Evolutionary conservation across 2,329 filamentous ascomycete genomes (phyloP), one percentile per base, ranked within the genome.

Genomic region (Microsporum canis): DNA sequence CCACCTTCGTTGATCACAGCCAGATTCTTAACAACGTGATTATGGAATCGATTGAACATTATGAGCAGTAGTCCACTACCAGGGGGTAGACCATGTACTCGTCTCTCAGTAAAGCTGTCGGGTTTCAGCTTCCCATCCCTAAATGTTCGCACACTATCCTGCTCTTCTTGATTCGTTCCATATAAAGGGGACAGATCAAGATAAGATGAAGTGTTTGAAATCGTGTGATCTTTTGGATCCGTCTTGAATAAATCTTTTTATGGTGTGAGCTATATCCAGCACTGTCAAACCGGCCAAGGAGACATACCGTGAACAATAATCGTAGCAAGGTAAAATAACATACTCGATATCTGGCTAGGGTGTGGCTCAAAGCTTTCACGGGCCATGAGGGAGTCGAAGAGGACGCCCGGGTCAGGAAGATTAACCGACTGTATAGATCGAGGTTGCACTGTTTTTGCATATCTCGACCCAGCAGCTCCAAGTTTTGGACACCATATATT

Each of bases 251-350:
- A 73, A 63, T 80, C 69, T 68, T 83, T 80, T 5, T 2, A 14
- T 38, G n/a, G 27, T 31, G 56, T 58, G 5, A 36, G 57, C 12
- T 47, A 34, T 12, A 38, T 34, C n/a, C 31, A 51, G 12, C 10
- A 47, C 17, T 33, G 31, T 12, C 29, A n/a, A n/a, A 2, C 31
- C 12, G 7, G 23, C 12, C 10, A 14, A 17, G 41, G 33, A 36
- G 8, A n/a, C 65, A 57, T 63, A 71, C 69, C 79, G 62, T 81
- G 79, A 23, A 80, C 81, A 60, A 81, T 79, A 56, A 81, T 77
- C 2, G 77, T 77, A 0, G 79, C 79, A 8, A 79, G 73, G 51
- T 80, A 80, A 61, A 81, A 77, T 3, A 80, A 67, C 67, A 78
- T 74, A 34, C 71, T 75, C 0, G 78, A 81, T 57, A 81, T 66